Evolutionary conservation across 371 early-diverging fungal genomes (phyloP).

Genomic region (Lichtheimia ramosa): DNA sequence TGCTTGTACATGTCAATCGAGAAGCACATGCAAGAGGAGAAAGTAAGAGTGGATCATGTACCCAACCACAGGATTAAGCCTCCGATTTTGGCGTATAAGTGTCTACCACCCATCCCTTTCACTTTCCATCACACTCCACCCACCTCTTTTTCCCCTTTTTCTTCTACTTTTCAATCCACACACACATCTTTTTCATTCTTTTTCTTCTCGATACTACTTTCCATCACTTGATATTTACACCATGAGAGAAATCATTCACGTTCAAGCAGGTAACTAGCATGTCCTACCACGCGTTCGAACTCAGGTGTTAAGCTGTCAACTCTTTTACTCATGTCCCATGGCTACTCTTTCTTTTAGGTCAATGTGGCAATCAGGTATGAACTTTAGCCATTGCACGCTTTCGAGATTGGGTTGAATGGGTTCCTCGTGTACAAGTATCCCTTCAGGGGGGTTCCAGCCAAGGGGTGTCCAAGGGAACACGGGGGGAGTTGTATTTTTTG

Average conservation of each 20-base stretch:
- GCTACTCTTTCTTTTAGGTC: slow-evolving; percentile 54
- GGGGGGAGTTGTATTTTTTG: background rate
- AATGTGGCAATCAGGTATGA: slow-evolving; percentile 80
- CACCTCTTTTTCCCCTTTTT: too few species aligned
- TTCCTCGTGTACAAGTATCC: background rate
- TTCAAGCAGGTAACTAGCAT: slow-evolving; percentile 23
- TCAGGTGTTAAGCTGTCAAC: background rate
- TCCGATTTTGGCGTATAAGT: background rate
- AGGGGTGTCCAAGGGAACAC: background rate
- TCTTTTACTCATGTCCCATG: slow-evolving; percentile 1
- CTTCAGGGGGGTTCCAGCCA: background rate
- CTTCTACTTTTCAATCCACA: too few species aligned
- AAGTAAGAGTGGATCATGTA: too few species aligned
- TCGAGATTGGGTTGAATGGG: too few species aligned
- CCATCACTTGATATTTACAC: background rate
- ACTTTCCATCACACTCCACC: too few species aligned
- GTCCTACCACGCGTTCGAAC: background rate
- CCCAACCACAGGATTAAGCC: background rate
- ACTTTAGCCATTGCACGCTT: background rate
- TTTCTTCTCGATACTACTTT: background rate
- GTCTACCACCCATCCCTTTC: too few species aligned
- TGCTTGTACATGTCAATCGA: too few species aligned
- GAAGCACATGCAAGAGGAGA: too few species aligned
- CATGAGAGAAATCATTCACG: slow-evolving; percentile 33
- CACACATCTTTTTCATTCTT: background rate